Base-by-base conservation (phyloP, 116 monocot species). In the Thalassia testudinum region DNA sequence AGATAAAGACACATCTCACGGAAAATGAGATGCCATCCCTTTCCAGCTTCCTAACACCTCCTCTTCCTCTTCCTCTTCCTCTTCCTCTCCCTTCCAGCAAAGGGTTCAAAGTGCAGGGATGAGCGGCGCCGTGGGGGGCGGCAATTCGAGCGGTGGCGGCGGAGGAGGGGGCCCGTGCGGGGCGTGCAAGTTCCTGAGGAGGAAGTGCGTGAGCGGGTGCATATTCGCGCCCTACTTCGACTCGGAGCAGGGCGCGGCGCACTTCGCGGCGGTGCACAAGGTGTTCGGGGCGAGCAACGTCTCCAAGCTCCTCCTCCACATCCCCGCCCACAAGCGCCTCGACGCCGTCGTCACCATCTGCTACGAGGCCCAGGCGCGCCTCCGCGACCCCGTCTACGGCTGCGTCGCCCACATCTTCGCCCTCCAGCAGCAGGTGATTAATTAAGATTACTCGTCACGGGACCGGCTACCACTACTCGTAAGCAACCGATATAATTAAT, bases 221-320 rank as follows among this genome's bases (percentile, higher is more conserved):
- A 75, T 89, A 37, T 83, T 89, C 47, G 89, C 83, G 11, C 89
- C 89, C 1, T 83, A 89, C 72, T 89, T 89, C 70, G 82, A 75
- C 58, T 69, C 83, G 11, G 83, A 83, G 72, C 80, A 83, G 43
- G 83, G 80, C 0, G 80, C 89, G 37, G 65, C 70, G 12, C 77
- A 83, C 74, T 89, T 89, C 62, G 83, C 89, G 14, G 83, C 83
- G 12, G 85, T 93, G 57, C 92, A 93, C 72, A 93, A 93, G 65
- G 78, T 93, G n/a, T 87, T 93, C 69, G 92, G 92, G 4, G 87
- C 92, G 7, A 93, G 87, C 78, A 93, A 93, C 70, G 83, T 93
- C n/a, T 87, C 87, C 1, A 93, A 93, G 64, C 83, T 93, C 17
- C 75, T 93, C 13, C 58, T 70, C 26, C 74, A 77, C 67, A 72